Base-by-base conservation (phyloP, 2,329 filamentous ascomycete species). In the Penicillium sp. region DNA sequence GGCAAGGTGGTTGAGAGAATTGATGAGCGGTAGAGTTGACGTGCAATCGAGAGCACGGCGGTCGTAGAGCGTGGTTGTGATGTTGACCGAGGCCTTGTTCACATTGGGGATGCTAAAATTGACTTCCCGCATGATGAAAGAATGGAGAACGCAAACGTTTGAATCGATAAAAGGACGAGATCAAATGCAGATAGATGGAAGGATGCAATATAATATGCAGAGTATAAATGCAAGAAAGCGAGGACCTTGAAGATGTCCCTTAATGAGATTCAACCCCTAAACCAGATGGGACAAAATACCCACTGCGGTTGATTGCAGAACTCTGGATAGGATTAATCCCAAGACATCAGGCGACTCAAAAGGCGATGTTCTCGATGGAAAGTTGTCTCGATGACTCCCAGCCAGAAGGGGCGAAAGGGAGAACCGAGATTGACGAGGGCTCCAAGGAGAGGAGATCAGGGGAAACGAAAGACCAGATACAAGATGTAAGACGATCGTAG, bases 41-140 rank as follows among this genome's bases (percentile, higher is more conserved):
- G 94, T 99, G 80, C 94, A 99, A 76, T 99, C 94, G 68, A 99
- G 89, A 47, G 94, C 94, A 73, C 94, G 89, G 64, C 94, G 91
- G 79, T 99, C 94, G 76, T 99, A 99, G 59, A 99, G 85, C 73
- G 94, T 95, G 54, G 94, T 97, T 64, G 94, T 99, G 79, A 99
- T 99, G 77, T 93, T 93, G 71, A 96, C 92, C 55, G 93, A 96
- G 70, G 94, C 94, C 88, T 97, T 97, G 79, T 97, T 97, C 84
- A 95, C 92, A 83, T 94, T 97, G 51, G 94, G 93, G 74, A 97
- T 97, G 80, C 92, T 97, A 79, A 97, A 97, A 79, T 97, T 97
- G 80, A 96, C 92, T 85, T 99, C 94, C 81, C 94, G 91, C 94
- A 99, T 99, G 78, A 75, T 93, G 84, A 71, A 60, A 49, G 59